Percentiles rank a stretch among this genome's conserved stretches.
These are phyloP conservation scores for Aegilops longissima DNA, from an alignment of 176 grass and related monocot species.

Conservation along the genomic window DNA sequence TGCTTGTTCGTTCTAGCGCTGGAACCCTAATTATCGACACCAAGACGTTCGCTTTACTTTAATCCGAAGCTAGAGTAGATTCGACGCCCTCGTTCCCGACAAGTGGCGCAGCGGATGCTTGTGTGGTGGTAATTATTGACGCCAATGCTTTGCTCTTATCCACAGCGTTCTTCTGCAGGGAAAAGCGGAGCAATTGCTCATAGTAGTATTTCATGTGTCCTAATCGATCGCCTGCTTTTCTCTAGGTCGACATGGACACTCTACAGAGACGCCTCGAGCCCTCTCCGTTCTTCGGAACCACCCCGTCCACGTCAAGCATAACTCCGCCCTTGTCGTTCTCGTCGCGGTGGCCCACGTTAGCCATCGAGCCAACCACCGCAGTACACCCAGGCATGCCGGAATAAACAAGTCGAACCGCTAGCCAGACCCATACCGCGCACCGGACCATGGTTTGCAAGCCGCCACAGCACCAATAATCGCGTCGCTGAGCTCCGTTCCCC, in stretches of 20 bases:
- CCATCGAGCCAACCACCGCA: constrained; percentile 2
- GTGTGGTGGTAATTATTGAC: not conserved
- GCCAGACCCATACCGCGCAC: not conserved
- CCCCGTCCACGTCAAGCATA: not conserved
- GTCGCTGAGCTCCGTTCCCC: not conserved
- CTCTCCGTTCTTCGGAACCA: not conserved
- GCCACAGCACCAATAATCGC: not conserved
- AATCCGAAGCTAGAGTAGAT: not conserved
- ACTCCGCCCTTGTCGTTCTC: not conserved
- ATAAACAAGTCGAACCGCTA: not conserved
- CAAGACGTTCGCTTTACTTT: not conserved
- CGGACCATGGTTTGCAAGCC: not conserved
- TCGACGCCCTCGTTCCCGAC: not conserved
- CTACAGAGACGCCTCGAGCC: not conserved
- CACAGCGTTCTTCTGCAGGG: too few species aligned
- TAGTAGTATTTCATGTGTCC: too few species aligned
- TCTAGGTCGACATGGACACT: not conserved
- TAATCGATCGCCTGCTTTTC: not conserved
- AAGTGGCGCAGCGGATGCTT: not conserved
- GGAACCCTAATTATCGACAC: not conserved
- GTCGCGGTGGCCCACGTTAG: not conserved
- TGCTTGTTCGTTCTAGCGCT: not conserved
- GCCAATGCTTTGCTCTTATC: too few species aligned
- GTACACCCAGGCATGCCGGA: not conserved
- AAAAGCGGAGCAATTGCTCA: too few species aligned